Base-by-base conservation (phyloP, 2,329 filamentous ascomycete genomes). In the Diplodia seriata region DNA sequence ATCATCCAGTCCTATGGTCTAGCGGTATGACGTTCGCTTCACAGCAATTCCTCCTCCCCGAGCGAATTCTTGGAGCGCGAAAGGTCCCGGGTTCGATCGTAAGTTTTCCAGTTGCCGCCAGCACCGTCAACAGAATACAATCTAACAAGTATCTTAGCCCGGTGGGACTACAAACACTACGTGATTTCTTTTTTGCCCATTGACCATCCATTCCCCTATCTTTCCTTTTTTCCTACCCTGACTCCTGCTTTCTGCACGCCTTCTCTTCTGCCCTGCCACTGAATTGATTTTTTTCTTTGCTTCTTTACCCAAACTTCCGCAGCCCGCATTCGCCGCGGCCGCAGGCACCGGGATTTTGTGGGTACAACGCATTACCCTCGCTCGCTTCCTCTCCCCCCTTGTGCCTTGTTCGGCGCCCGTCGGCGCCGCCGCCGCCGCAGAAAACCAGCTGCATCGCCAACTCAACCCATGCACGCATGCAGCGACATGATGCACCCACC, bases 51-150 rank as follows among this genome's bases (percentile, higher is more conserved):
- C 47, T 63, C 59, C 1, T 18, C 8, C 12, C 33, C 53, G 63
- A 36, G 43, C 43, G 43, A 20, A 23, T 56, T 66, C 40, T 36
- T 33, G 63, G 18, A 66, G 51, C 63, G 51, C 64, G 64, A 67
- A 67, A 67, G 53, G 54, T 67, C 64, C 64, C 20, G 64, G 49
- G 64, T 67, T 67, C 64, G 64, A 67, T 67, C 64, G 53, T 59
- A 38, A 57, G 64, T 59, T 26, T 50, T n/a, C 31, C 57, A 33
- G 23, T 40, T 18, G 59, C 31, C 31, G 2, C 20, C 18, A 9
- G 38, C 43, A 26, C 14, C 59, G 47, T 51, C 29, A 53, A 51
- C 6, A 15, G 43, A 20, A 51, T 14, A 26, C 20, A 26, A 38
- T 51, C 18, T 33, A 33, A 31, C 40, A 29, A 65, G 36, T 9